Base-by-base conservation (phyloP, 768 basidiomycete genomes). In the Dacryopinax primogenitus region DNA sequence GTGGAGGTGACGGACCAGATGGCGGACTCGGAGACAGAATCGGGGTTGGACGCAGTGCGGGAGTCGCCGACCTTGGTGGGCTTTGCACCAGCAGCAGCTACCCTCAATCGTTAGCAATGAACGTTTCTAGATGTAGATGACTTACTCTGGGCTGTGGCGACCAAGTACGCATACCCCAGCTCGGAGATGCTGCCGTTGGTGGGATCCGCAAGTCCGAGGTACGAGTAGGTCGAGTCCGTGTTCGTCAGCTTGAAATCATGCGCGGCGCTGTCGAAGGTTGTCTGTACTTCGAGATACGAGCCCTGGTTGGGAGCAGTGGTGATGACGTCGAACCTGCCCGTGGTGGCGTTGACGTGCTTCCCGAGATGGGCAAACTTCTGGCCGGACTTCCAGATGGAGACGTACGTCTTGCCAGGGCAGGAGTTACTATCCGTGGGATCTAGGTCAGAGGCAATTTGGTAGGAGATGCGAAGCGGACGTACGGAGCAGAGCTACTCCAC, bases 1-100 rank as follows among this genome's bases (percentile, higher is more conserved):
- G 51, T 58, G 51, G 51, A 58, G 3, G 51, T 15, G 30, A 58
- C 51, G 51, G 13, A 28, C 51, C 51, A 58, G 51, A 58, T 58
- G 3, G 51, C 51, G 26, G 51, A 58, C 32, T 58, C 51, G 51
- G 51, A 58, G 11, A 58, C 26, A 30, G 51, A 58, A 18, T 58
- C 11, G 4, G 51, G 51, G 51, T 58, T 58, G 26, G 51, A 58
- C 26, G 51, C 6, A 26, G 51, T 58, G 51, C 51, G 51, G 13
- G 51, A 58, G 51, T 58, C 32, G 51, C 51, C 51, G 11, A 58
- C 26, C 4, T 58, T 21, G 23, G 51, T 32, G 51, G 51, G 51
- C 30, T 58, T 58, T 23, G 51, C 3, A 30, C 13, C 51, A 30
- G 51, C 13, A 30, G 21, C 26, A 6, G 51, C 51, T 58, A 30